Evolutionary conservation across 441 rosid genomes (phyloP).

Genomic region (Bruguiera hainesii): DNA sequence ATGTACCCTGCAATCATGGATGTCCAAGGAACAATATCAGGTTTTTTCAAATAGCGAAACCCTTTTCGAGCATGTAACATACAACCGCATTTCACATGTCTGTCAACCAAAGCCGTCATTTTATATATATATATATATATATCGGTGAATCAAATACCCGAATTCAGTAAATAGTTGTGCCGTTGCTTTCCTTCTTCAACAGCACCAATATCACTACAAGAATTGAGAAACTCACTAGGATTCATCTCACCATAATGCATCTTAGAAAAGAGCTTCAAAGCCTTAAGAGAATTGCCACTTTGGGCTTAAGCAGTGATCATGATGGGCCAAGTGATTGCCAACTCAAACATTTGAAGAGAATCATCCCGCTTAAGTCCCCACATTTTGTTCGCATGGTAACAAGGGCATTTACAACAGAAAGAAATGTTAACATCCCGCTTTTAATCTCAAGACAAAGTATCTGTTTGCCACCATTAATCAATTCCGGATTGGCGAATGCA

Average conservation of each 20-base stretch:
- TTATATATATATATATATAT: slow-evolving; percentile 37
- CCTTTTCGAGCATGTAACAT: slow-evolving; percentile 58
- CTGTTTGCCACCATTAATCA: slow-evolving; percentile 51
- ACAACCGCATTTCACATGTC: slow-evolving; percentile 73
- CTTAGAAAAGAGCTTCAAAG: slow-evolving; percentile 51
- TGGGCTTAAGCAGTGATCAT: slow-evolving; percentile 83
- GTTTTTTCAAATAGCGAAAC: slow-evolving; percentile 54
- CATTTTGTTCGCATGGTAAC: slow-evolving; percentile 89
- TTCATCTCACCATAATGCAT: slow-evolving; percentile 63
- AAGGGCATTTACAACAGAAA: slow-evolving; percentile 64
- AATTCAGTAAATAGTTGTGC: slow-evolving; percentile 54
- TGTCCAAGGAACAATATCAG: slow-evolving; percentile 79
- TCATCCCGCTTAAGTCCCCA: slow-evolving; percentile 46
- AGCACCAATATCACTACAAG: slow-evolving; percentile 63
- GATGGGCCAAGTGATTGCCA: slow-evolving; percentile 80
- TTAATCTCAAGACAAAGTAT: slow-evolving; percentile 61
- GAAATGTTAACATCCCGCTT: slow-evolving; percentile 49
- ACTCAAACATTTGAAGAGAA: slow-evolving; percentile 61
- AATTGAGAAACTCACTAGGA: slow-evolving; percentile 72
- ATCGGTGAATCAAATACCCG: slow-evolving; percentile 53
- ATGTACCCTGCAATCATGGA: slow-evolving; percentile 77
- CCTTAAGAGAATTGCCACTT: slow-evolving; percentile 57
- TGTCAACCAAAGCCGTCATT: slow-evolving; percentile 71
- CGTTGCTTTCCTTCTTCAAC: slow-evolving; percentile 63
- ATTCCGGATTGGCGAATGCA: slow-evolving; percentile 42